Conservation (phyloP, 192 early-diverging fungal species). For the Podila clonocystis region DNA sequence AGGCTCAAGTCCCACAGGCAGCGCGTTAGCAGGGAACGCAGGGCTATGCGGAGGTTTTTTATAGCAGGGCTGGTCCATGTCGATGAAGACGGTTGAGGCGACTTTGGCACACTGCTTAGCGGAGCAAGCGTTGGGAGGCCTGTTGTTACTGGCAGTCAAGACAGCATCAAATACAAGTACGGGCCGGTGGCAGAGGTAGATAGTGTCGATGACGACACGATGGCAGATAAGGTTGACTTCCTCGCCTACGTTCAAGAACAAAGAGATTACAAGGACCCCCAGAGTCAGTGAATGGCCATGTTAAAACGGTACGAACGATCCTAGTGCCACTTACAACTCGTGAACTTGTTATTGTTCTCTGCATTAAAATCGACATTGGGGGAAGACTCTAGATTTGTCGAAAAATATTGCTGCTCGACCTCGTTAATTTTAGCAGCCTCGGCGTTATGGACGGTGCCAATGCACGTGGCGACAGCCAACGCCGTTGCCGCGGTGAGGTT, state of each 20-base stretch:
- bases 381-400: background rate
- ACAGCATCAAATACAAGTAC: background rate
- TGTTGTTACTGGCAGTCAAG: background rate
- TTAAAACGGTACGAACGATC: background rate
- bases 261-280: background rate
- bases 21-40: no score
- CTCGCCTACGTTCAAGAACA: slow-evolving; percentile 5
- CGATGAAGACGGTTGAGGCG: background rate
- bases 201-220: background rate
- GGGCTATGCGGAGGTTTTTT: no score
- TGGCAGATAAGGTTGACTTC: slow-evolving; percentile 4
- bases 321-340: background rate
- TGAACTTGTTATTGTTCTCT: slow-evolving; percentile 10
- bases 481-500: slow-evolving; percentile 10
- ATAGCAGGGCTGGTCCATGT: slow-evolving; percentile 1
- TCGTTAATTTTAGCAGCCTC: background rate
- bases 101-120: background rate
- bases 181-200: slow-evolving; percentile 1
- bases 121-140: background rate
- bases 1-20: background rate
- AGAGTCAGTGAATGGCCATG: background rate
- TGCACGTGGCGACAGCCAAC: slow-evolving; percentile 4
- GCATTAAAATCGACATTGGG: slow-evolving; percentile 2
- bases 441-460: slow-evolving; percentile 3
- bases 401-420: background rate